A percentile compares a stretch with the other conserved stretches of the same genome.
phyloP scores from a whole-genome alignment of 1,284 basidiomycete genomes.

The Cutaneotrichosporon sp. region DNA sequence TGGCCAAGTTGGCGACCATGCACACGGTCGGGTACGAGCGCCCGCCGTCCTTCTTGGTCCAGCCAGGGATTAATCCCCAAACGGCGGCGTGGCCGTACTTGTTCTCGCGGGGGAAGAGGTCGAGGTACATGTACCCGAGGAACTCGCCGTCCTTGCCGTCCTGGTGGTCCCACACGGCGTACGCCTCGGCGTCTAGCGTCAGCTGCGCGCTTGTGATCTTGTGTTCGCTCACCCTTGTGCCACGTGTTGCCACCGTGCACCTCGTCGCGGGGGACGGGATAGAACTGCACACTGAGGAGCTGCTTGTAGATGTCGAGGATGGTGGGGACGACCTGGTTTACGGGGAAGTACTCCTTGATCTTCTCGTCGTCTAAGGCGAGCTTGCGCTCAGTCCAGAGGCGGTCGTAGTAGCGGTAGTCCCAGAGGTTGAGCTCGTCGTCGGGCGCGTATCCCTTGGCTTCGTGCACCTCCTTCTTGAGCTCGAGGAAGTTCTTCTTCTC shows the following conservation, averaged over 20 bases:
- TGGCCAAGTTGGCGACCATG: conserved; percentile 62
- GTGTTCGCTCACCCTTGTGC: conserved; percentile 16
- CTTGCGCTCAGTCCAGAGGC: conserved; percentile 26
- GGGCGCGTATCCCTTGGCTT: conserved; percentile 13
- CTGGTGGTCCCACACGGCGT: conserved; percentile 42
- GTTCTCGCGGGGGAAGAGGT: conserved; percentile 79
- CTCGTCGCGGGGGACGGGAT: conserved; percentile 18
- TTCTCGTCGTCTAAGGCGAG: conserved; percentile 28
- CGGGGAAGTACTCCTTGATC: conserved; percentile 32
- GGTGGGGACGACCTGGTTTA: conserved; percentile 26
- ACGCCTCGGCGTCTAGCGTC: conserved; percentile 20
- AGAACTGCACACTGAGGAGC: conserved; percentile 25
- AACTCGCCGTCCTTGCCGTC: conserved; percentile 63
- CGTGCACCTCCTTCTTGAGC: conserved; percentile 25
- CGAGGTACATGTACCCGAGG: conserved; percentile 74
- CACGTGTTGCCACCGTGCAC: conserved; percentile 22
- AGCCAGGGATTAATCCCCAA: conserved; percentile 64
- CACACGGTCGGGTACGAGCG: conserved; percentile 51
- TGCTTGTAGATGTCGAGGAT: conserved; percentile 29
- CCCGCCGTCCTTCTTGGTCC: conserved; percentile 20
- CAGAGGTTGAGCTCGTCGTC: conserved; percentile 26
- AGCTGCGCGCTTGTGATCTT: too few relatives aligned
- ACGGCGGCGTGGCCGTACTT: conserved; percentile 87
- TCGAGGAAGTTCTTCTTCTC: conserved; percentile 24
- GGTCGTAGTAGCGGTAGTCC: conserved; percentile 32